Percentiles rank a stretch among this genome's conserved stretches.
Conservation (phyloP, 371 early-diverging fungal genomes). For the Capillidium rhysosporum region DNA sequence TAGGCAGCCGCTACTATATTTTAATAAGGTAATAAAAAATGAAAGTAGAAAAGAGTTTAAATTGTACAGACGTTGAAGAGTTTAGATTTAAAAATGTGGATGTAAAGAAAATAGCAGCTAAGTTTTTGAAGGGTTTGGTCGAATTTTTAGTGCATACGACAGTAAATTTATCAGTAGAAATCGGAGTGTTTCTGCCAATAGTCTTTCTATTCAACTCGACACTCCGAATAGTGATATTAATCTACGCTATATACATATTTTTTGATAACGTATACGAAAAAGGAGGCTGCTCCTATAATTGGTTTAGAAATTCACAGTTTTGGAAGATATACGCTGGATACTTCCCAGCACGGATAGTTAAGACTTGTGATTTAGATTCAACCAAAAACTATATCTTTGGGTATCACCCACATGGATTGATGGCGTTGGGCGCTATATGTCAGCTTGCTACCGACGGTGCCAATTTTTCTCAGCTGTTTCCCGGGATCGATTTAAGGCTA, state of each 20-base stretch:
- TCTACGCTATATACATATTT: background rate
- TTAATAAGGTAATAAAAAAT: too few relatives aligned
- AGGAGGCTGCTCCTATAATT: background rate
- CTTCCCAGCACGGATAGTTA: slow-evolving; percentile 7
- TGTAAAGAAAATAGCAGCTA: too few relatives aligned
- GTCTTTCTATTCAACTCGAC: too few relatives aligned
- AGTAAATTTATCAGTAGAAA: too few relatives aligned
- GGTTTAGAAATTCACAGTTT: background rate
- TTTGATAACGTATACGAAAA: background rate
- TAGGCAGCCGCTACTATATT: too few relatives aligned
- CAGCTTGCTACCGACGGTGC: slow-evolving; percentile 63
- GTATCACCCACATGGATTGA: slow-evolving; percentile 68
- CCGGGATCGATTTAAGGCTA: slow-evolving; percentile 36
- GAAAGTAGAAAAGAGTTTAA: too few relatives aligned
- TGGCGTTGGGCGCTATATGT: slow-evolving; percentile 57
- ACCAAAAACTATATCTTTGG: slow-evolving; percentile 53
- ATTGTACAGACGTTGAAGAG: too few relatives aligned
- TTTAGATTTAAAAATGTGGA: too few relatives aligned
- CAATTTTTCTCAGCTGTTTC: slow-evolving; percentile 35
- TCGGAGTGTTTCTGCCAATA: too few relatives aligned
- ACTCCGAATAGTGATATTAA: background rate
- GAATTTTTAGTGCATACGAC: too few relatives aligned
- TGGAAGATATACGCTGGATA: slow-evolving; percentile 10
- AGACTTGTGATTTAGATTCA: slow-evolving; percentile 44
- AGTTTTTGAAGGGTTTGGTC: too few relatives aligned